Evolutionary conservation across 1,284 basidiomycete species (phyloP), one percentile per base, ranked within the genome.

Genomic region (Filobasidium uniguttulatum): DNA sequence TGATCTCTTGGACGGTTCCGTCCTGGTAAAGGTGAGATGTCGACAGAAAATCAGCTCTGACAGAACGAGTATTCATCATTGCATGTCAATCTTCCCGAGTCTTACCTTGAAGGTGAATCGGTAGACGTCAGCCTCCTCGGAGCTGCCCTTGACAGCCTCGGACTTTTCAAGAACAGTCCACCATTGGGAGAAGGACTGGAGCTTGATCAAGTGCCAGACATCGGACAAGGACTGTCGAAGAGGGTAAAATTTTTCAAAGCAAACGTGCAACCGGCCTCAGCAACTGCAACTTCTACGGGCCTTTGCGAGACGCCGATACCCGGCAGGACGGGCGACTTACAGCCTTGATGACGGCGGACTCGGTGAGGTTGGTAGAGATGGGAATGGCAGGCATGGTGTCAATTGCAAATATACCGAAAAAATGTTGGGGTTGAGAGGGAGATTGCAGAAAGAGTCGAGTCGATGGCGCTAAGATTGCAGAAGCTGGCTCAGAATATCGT

Each of bases 121-220:
- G 50, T 48, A 50, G 37, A 55, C 29, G 28, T 55, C 54, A 46
- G 54, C 44, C 44, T 55, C 54, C 19, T 55, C 54, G 31, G 45
- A 48, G 22, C 33, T 33, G 17, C 50, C 54, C 50, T 55, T 55
- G 54, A 55, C 55, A 31, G 44, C 26, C 22, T 51, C 45, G 33
- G 52, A 53, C 26, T 43, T 52, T 25, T 56, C 52, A 35, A 62
- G 45, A 15, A 50, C 54, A 9, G 54, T 46, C 50, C 52, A 58
- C 53, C 55, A 64, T 19, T 53, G 34, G 28, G 60, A 17, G 47
- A 63, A 63, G 37, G 56, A 53, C 14, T 52, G 48, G 30, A 63
- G 59, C 58, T 64, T 63, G 61, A 65, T 60, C 40, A 56, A 35
- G 52, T 60, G 59, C 62, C 62, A 64, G 34, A 60, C 59, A 22